Evolutionary conservation across 306 rosid species (phyloP).

Genomic region (Chamaecrista fasciculata): DNA sequence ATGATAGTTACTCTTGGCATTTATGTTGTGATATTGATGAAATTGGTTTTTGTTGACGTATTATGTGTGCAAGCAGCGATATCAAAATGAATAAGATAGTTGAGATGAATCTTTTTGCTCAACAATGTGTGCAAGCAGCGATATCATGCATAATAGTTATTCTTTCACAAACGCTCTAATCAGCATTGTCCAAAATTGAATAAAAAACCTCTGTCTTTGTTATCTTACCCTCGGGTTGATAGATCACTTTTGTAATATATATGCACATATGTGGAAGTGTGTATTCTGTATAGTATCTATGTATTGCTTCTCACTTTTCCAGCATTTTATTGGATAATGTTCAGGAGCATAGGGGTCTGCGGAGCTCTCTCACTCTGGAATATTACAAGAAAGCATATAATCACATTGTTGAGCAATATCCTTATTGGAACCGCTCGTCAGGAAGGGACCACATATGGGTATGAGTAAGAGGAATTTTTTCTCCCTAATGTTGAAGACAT

Average conservation of each 20-base stretch:
- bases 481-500: not conserved
- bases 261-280: not conserved
- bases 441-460: slow-evolving; percentile 98
- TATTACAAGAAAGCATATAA: slow-evolving; percentile 65
- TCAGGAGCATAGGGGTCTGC: slow-evolving; percentile 77
- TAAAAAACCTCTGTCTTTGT: not conserved
- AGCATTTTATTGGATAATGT: slow-evolving; percentile 21
- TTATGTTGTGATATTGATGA: slow-evolving; percentile 15
- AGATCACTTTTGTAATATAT: slow-evolving; percentile 17
- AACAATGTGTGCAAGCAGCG: too few relatives aligned
- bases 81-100: slow-evolving; percentile 16
- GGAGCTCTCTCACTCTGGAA: slow-evolving; percentile 86
- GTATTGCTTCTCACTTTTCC: not conserved
- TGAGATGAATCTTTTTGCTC: slow-evolving; percentile 15
- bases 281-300: slow-evolving; percentile 17
- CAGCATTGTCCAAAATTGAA: slow-evolving; percentile 1
- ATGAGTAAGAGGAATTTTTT: slow-evolving; percentile 31
- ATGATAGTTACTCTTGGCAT: not conserved
- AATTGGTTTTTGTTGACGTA: slow-evolving; percentile 5
- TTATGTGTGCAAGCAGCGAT: not conserved
- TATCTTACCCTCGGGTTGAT: not conserved
- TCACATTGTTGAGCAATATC: slow-evolving; percentile 69
- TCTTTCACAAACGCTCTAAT: too few relatives aligned
- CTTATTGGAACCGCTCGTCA: slow-evolving; percentile 80
- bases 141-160: too few relatives aligned